Percentiles rank a stretch among this genome's conserved stretches.
These are phyloP conservation scores for Fusarium sp. DNA, from an alignment of 2,329 filamentous ascomycete species.

Conservation along the genomic window DNA sequence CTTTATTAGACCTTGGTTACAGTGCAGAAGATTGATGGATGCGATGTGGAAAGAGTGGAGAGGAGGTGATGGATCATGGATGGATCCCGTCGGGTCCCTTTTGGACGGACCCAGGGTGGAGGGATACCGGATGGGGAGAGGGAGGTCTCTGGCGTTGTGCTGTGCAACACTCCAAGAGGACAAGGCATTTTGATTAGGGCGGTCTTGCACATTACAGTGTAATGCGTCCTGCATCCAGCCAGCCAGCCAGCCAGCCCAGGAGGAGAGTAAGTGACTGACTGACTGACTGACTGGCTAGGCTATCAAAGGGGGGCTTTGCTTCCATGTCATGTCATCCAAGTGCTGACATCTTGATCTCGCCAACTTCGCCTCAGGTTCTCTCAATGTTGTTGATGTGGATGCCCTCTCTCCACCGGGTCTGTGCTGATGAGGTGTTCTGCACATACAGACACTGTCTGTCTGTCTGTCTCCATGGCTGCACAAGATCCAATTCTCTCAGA, in stretches of 20 bases:
- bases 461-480: background rate
- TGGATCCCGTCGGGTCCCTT: slow-evolving; percentile 30
- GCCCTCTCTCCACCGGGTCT: slow-evolving; percentile 10
- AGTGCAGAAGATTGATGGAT: slow-evolving; percentile 38
- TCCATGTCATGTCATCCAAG: slow-evolving; percentile 11
- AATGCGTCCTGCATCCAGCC: background rate
- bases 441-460: background rate
- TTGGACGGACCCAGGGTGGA: slow-evolving; percentile 26
- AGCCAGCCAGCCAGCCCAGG: background rate
- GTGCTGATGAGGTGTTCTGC: slow-evolving; percentile 12
- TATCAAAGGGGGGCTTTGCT: background rate
- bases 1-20: slow-evolving; percentile 30
- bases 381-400: slow-evolving; percentile 2
- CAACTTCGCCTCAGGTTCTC: background rate
- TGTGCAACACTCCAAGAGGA: slow-evolving; percentile 14
- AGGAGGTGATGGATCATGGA: slow-evolving; percentile 26
- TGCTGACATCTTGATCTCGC: background rate
- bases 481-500: slow-evolving; percentile 19
- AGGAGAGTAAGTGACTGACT: background rate
- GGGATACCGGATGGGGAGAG: slow-evolving; percentile 7
- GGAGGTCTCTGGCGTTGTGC: slow-evolving; percentile 7
- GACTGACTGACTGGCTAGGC: too few species aligned
- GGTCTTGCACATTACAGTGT: background rate
- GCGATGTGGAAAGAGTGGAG: slow-evolving; percentile 37
- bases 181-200: background rate